Percentiles rank a stretch among this genome's conserved stretches.
Conservation (phyloP, 2,329 filamentous ascomycete genomes). For the Tolypocladium inflatum region DNA sequence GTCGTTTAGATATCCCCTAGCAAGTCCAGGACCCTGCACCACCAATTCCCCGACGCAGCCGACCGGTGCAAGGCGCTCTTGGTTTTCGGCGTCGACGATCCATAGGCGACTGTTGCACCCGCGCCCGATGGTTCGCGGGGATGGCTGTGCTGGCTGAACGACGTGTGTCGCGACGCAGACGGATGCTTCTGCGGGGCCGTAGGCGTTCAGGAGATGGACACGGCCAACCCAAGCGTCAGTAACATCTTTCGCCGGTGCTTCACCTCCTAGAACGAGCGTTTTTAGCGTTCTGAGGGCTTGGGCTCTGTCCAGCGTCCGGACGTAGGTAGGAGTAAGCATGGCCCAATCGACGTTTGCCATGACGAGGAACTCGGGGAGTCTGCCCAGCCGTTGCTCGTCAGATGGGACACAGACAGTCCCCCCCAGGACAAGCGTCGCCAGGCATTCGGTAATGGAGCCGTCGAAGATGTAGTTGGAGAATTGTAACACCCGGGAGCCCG, state of each 20-base stretch:
- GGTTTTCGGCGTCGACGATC: not conserved
- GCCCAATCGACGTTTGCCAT: too few species aligned
- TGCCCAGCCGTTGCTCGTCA: conserved; percentile 6
- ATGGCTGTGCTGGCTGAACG: not conserved
- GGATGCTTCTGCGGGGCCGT: not conserved
- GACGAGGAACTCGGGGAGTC: not conserved
- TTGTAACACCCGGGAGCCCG: conserved; percentile 40
- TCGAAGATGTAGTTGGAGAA: conserved; percentile 43
- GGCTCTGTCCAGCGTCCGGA: not conserved
- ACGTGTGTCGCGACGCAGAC: not conserved
- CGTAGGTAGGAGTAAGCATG: too few species aligned
- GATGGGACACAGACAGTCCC: conserved; percentile 12
- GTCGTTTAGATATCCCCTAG: not conserved
- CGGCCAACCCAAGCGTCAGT: not conserved
- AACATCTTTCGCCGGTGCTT: not conserved
- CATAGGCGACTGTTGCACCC: not conserved
- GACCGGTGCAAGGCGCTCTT: not conserved
- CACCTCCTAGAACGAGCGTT: not conserved
- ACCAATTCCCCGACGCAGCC: not conserved
- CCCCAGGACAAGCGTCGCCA: conserved; percentile 9
- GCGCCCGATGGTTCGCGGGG: not conserved
- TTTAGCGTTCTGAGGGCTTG: not conserved
- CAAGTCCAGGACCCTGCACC: not conserved
- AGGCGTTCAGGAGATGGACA: not conserved
- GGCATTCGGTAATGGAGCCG: conserved; percentile 25